Evolutionary conservation across 805 yeast genomes (phyloP).

Genomic region (Yarrowia divulgata): DNA sequence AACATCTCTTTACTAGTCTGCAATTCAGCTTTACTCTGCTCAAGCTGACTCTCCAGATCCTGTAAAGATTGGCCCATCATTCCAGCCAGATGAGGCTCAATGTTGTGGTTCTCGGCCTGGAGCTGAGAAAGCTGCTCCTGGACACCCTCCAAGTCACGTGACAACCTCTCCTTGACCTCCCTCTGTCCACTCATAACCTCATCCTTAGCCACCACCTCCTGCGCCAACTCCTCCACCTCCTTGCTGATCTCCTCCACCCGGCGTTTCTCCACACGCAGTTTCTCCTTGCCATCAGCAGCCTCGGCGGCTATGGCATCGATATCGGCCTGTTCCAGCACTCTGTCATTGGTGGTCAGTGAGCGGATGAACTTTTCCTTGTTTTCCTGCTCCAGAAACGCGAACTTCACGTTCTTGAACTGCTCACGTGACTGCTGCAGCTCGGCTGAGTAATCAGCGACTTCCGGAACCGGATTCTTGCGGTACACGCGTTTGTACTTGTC

Average conservation of each 20-base stretch:
- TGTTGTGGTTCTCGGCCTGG: constrained; percentile 5
- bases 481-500: constrained; percentile 34
- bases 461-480: constrained; percentile 6
- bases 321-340: constrained; percentile 25
- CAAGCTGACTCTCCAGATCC: constrained; percentile 3
- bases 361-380: constrained; percentile 72
- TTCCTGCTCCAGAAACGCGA: constrained; percentile 73
- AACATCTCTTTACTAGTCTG: constrained; percentile 18
- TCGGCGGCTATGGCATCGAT: constrained; percentile 30
- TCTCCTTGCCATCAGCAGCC: background rate
- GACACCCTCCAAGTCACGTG: background rate
- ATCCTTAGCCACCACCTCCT: constrained; percentile 11
- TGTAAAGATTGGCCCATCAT: constrained; percentile 23
- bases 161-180: background rate
- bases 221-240: constrained; percentile 14
- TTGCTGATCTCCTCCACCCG: constrained; percentile 14
- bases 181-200: background rate
- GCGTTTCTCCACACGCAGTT: constrained; percentile 18
- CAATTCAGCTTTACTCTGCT: background rate
- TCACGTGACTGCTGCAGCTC: constrained; percentile 42
- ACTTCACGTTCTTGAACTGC: constrained; percentile 62
- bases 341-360: constrained; percentile 13
- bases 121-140: background rate
- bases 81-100: background rate
- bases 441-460: constrained; percentile 16